Evolutionary conservation across 2,329 filamentous ascomycete genomes (phyloP).

Genomic region (Cucurbitaria berberidis): DNA sequence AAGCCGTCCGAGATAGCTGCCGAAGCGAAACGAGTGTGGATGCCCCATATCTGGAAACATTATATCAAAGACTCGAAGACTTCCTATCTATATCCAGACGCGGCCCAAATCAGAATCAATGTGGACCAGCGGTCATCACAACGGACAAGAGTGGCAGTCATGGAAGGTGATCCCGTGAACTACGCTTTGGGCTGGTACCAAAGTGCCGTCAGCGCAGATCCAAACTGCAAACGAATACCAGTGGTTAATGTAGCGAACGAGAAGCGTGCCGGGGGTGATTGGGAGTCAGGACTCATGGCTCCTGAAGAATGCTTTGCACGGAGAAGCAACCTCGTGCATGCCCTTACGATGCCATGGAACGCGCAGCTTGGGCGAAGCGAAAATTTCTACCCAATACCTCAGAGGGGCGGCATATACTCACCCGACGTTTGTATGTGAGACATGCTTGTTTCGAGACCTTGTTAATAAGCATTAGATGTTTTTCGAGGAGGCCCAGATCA

Average conservation of each 20-base stretch:
- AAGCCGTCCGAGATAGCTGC: conserved; percentile 74
- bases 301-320: conserved; percentile 77
- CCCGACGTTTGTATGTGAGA: conserved; percentile 64
- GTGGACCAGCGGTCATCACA: conserved; percentile 54
- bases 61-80: conserved; percentile 62
- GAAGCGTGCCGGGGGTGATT: conserved; percentile 77
- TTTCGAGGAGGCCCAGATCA: conserved; percentile 70
- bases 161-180: conserved; percentile 55
- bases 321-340: conserved; percentile 74
- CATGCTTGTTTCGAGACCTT: not conserved
- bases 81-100: conserved; percentile 63
- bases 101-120: conserved; percentile 50
- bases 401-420: conserved; percentile 72
- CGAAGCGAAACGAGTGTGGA: conserved; percentile 73
- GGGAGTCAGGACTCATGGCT: conserved; percentile 70
- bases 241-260: conserved; percentile 79
- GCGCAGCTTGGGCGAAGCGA: conserved; percentile 41
- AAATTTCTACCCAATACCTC: conserved; percentile 73
- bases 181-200: conserved; percentile 66
- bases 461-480: conserved; percentile 58
- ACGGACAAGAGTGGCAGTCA: conserved; percentile 52
- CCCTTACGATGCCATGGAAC: conserved; percentile 66
- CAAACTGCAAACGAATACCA: conserved; percentile 56
- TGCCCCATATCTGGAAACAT: conserved; percentile 67
- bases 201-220: conserved; percentile 36